Evolutionary conservation across 2,329 filamentous ascomycete species (phyloP).

Genomic region (Thermoascus crustaceus): DNA sequence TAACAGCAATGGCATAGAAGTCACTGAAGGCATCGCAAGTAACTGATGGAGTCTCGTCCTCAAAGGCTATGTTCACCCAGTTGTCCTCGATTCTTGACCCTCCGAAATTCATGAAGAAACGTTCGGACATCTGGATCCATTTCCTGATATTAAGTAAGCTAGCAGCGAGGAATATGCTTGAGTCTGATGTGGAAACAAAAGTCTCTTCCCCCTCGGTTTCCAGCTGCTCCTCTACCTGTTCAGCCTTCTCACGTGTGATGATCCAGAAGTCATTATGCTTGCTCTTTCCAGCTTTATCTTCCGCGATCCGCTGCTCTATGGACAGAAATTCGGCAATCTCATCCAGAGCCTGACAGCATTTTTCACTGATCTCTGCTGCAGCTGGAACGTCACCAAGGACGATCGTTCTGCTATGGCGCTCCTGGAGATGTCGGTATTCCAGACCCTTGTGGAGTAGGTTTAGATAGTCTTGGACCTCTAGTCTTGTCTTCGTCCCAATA

Average conservation of each 20-base stretch:
- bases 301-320: constrained; percentile 54
- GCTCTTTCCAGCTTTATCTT: constrained; percentile 51
- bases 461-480: constrained; percentile 67
- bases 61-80: constrained; percentile 54
- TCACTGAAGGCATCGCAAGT: constrained; percentile 69
- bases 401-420: constrained; percentile 29
- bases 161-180: constrained; percentile 40
- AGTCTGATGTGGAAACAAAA: constrained; percentile 10
- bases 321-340: constrained; percentile 59
- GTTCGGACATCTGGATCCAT: constrained; percentile 58
- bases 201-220: constrained; percentile 21
- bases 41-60: constrained; percentile 55
- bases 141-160: constrained; percentile 50
- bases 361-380: constrained; percentile 61
- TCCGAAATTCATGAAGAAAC: constrained; percentile 66
- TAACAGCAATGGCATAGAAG: constrained; percentile 60
- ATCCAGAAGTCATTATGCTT: constrained; percentile 61
- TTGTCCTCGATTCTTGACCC: constrained; percentile 52
- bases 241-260: constrained; percentile 39
- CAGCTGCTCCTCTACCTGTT: constrained; percentile 21
- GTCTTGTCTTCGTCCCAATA: constrained; percentile 62
- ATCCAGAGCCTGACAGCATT: constrained; percentile 60
- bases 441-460: constrained; percentile 49
- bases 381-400: constrained; percentile 55
- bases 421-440: constrained; percentile 32